phyloP scores from a whole-genome alignment of 805 yeast genomes.

The Suhomyces kilbournensis region DNA sequence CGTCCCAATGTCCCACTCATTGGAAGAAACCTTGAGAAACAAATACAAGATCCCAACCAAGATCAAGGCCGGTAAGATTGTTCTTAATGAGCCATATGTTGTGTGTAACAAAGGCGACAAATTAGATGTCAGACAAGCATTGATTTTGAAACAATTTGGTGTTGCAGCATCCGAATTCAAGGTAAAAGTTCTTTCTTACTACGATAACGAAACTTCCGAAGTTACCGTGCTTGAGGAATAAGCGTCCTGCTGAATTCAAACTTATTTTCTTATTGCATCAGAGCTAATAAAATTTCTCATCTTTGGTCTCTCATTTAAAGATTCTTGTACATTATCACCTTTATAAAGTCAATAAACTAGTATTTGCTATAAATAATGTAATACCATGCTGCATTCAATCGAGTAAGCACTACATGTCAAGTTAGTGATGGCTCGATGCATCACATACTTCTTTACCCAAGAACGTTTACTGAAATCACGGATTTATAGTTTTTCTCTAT shows the following conservation, averaged over 20 bases:
- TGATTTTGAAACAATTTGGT: slow-evolving; percentile 92
- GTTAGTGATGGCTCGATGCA: too few relatives aligned
- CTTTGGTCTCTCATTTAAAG: background rate
- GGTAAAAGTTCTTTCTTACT: slow-evolving; percentile 75
- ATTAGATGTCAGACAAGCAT: slow-evolving; percentile 86
- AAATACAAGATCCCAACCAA: slow-evolving; percentile 88
- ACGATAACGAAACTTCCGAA: slow-evolving; percentile 55
- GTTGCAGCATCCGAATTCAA: slow-evolving; percentile 90
- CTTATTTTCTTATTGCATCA: background rate
- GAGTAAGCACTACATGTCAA: too few relatives aligned
- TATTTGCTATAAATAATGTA: background rate
- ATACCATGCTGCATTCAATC: too few relatives aligned
- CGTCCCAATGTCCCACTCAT: slow-evolving; percentile 93
- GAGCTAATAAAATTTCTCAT: background rate
- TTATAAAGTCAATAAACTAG: background rate
- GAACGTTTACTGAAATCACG: too few relatives aligned
- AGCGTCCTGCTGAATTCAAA: background rate
- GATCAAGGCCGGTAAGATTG: slow-evolving; percentile 84
- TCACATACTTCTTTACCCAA: too few relatives aligned
- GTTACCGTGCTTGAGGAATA: slow-evolving; percentile 20
- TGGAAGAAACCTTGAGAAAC: slow-evolving; percentile 89
- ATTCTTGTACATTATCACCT: slow-evolving; percentile 3
- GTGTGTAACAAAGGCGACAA: slow-evolving; percentile 80
- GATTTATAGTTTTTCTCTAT: too few relatives aligned
- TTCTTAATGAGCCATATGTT: slow-evolving; percentile 67